Conservation (phyloP, 2,329 filamentous ascomycete species). For the Alternaria arbusti region DNA sequence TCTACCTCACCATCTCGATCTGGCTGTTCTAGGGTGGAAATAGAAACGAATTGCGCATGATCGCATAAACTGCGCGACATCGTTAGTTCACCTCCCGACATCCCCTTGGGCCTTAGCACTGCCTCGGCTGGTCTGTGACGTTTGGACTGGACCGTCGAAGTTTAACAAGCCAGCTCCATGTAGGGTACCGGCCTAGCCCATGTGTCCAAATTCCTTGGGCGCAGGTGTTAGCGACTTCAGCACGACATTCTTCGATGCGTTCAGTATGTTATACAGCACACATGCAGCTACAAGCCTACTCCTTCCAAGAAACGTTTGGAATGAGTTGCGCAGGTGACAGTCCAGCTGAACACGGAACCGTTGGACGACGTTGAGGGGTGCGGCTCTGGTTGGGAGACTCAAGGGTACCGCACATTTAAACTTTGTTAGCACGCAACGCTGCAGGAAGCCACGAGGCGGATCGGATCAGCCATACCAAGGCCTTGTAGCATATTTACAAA, state of each 20-base stretch:
- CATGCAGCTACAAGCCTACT: neutral
- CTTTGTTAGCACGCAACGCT: neutral
- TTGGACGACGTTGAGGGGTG: neutral
- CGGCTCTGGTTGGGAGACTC: neutral
- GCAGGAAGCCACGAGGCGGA: neutral
- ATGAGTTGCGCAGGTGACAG: neutral
- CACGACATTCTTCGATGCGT: neutral
- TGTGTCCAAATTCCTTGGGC: neutral
- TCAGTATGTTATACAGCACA: neutral
- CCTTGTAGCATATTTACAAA: neutral
- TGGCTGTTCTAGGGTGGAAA: neutral
- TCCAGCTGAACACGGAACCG: neutral
- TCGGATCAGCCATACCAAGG: neutral
- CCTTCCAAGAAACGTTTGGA: neutral
- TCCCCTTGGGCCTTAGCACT: neutral
- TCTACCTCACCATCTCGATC: neutral
- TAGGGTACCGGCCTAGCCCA: neutral
- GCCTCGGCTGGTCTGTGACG: neutral
- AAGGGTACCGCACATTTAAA: neutral
- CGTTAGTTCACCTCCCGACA: neutral
- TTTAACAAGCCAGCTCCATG: neutral
- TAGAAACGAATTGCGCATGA: neutral
- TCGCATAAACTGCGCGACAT: neutral
- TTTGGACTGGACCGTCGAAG: neutral
- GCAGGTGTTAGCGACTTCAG: neutral